Percentiles rank a stretch among this genome's conserved stretches.
These are phyloP conservation scores for Penicillium salamii DNA, from an alignment of 495 filamentous ascomycete species.

Conservation along the genomic window DNA sequence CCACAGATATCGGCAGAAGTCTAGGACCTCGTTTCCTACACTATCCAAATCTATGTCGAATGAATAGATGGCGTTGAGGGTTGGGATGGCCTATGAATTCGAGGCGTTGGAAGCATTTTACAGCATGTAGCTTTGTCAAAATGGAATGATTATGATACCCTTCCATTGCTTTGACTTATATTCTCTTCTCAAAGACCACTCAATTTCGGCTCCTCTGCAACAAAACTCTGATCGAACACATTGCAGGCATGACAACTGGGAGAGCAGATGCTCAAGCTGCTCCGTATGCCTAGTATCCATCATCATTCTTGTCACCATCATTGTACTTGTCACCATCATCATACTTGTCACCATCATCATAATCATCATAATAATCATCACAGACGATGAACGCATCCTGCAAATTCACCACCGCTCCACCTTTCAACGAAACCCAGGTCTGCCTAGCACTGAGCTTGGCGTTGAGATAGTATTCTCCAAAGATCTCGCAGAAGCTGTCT, in stretches of 20 bases:
- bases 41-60: not conserved
- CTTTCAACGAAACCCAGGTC: slow-evolving; percentile 11
- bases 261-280: too few species aligned
- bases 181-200: not conserved
- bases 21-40: not conserved
- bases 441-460: slow-evolving; percentile 5
- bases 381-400: not conserved
- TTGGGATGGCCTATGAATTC: slow-evolving; percentile 1
- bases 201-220: not conserved
- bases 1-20: not conserved
- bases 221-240: too few species aligned
- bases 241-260: too few species aligned
- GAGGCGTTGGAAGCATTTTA: slow-evolving; percentile 23
- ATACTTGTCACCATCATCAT: too few species aligned
- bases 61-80: slow-evolving; percentile 16
- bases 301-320: too few species aligned
- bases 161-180: not conserved
- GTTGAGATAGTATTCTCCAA: not conserved
- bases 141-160: slow-evolving; percentile 28
- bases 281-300: too few species aligned
- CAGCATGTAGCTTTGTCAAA: slow-evolving; percentile 8
- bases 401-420: not conserved
- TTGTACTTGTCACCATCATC: too few species aligned
- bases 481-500: slow-evolving; percentile 15
- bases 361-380: not conserved